Evolutionary conservation across 2,329 filamentous ascomycete genomes (phyloP), one percentile per base, ranked within the genome.

Genomic region (Colletotrichum sp.): DNA sequence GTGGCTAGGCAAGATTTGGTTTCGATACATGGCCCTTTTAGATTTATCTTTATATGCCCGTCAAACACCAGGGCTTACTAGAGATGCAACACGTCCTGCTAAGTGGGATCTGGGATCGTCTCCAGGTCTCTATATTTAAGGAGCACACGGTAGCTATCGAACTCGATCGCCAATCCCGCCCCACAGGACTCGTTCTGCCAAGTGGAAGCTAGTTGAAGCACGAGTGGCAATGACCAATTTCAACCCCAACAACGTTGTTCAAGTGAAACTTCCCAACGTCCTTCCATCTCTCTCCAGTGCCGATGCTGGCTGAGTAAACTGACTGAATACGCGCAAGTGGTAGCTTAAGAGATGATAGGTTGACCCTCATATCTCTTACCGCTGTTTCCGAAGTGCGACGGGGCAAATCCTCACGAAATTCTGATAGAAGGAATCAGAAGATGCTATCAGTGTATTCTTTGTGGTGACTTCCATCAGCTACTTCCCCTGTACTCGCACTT

Each of bases 171-270:
- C 30, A 32, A 32, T 32, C 10, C 1, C 4, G 30, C 30, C 10
- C 30, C 10, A 32, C 10, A 32, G 30, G 30, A 32, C 10, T 32
- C 10, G 30, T 34, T 39, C 36, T 39, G 5, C 16, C 2, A 39
- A 18, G 3, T 18, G 1, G 16, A 0, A 1, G 16, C 36, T 39
- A 39, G 0, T 1, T 18, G 39, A n/a, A 0, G 39, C 18, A 21
- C 44, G 7, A 7, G 18, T n/a, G 5, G 1, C 0, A 49, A 49
- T n/a, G 44, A 2, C 44, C 18, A 12, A 12, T 21, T 44, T 49
- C 18, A n/a, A 9, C 18, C 39, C 39, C 18, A 4, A 49, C 0
- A 9, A 16, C 39, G 8, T 44, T 44, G 16, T 0, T 44, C 39
- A 44, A 44, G 0, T 10, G 16, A 0, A 44, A 44, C 16, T 18